A percentile compares a stretch with the other conserved stretches of the same genome.
Evolutionary conservation across 2,329 filamentous ascomycete genomes (phyloP).

Genomic region (Talaromyces sp.): DNA sequence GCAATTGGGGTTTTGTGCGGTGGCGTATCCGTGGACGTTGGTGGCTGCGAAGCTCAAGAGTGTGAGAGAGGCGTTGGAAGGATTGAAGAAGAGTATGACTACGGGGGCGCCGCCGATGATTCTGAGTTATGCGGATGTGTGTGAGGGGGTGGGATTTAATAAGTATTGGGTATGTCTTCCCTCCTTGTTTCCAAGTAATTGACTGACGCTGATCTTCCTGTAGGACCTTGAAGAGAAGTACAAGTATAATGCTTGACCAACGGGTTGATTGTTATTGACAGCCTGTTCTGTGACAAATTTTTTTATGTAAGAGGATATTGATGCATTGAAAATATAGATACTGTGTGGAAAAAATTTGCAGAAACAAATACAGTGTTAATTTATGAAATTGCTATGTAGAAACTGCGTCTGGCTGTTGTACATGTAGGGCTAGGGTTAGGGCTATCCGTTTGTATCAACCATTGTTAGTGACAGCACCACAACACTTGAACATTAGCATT

Average conservation of each 20-base stretch:
- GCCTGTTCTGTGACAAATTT: too few species aligned
- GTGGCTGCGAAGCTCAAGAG: conserved; percentile 2
- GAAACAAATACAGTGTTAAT: too few species aligned
- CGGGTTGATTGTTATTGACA: too few species aligned
- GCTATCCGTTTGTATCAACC: not conserved
- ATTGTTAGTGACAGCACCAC: not conserved
- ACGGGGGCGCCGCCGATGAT: conserved; percentile 38
- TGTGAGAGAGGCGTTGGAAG: conserved; percentile 20
- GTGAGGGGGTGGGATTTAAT: conserved; percentile 42
- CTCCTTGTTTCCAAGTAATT: not conserved
- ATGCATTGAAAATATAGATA: too few species aligned
- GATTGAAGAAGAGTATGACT: conserved; percentile 36
- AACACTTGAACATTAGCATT: not conserved
- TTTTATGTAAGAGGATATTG: too few species aligned
- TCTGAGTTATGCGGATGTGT: conserved; percentile 39
- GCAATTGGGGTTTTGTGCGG: conserved; percentile 28
- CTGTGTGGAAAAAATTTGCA: too few species aligned
- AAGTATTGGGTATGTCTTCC: conserved; percentile 31
- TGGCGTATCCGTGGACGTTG: conserved; percentile 1
- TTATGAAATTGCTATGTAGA: not conserved
- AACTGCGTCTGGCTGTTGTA: not conserved
- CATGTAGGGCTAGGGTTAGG: not conserved
- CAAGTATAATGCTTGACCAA: not conserved
- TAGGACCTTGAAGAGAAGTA: not conserved
- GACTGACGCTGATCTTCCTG: not conserved